These are phyloP conservation scores for Carallia brachiata DNA, from an alignment of 345 rosid species.

Conservation along the genomic window DNA sequence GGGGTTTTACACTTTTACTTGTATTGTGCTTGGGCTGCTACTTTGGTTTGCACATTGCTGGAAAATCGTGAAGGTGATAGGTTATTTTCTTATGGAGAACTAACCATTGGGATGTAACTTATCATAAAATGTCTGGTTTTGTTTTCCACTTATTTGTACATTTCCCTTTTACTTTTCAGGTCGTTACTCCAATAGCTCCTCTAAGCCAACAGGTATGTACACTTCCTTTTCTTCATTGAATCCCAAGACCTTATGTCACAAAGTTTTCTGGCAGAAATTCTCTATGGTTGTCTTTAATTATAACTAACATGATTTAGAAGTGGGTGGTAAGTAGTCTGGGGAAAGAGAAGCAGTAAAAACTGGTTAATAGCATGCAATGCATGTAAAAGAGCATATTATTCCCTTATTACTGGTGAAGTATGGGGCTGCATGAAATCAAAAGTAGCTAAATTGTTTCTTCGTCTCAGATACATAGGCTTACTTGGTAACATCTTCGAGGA, in stretches of 20 bases:
- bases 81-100: not conserved
- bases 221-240: not conserved
- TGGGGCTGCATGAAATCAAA: too few relatives aligned
- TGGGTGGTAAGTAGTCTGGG: not conserved
- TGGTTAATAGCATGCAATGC: too few relatives aligned
- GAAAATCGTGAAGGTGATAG: not conserved
- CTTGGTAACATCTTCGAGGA: not conserved
- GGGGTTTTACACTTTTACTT: too few relatives aligned
- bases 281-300: not conserved
- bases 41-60: not conserved
- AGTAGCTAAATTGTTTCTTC: not conserved
- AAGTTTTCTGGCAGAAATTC: not conserved
- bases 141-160: not conserved
- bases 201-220: constrained; percentile 85
- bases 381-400: too few relatives aligned
- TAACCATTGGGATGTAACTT: too few relatives aligned
- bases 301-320: not conserved
- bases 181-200: constrained; percentile 97
- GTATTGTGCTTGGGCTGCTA: too few relatives aligned
- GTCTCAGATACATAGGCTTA: not conserved
- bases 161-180: constrained; percentile 41
- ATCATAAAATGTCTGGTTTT: too few relatives aligned
- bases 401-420: too few relatives aligned
- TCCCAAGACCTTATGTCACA: not conserved
- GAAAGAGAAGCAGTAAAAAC: not conserved